Percentiles rank a stretch among this genome's conserved stretches.
Evolutionary conservation across 1,284 basidiomycete species (phyloP).

Genomic region (Heterobasidion parviporum): DNA sequence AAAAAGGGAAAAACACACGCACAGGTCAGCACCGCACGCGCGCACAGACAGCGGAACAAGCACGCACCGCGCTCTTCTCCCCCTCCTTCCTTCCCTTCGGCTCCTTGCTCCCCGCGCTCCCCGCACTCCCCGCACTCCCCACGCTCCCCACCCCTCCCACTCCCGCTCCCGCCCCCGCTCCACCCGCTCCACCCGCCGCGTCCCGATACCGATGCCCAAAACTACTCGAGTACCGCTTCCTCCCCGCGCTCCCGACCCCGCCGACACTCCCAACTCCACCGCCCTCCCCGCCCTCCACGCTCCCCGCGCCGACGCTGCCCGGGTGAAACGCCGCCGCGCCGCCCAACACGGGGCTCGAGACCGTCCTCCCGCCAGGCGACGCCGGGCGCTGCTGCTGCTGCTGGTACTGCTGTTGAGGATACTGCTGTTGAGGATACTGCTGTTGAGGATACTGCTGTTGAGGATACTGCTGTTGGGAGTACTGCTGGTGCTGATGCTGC

Average conservation of each 20-base stretch:
- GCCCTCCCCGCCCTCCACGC: not conserved
- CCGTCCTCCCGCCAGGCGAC: too few species aligned
- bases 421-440: too few species aligned
- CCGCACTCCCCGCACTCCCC: constrained; percentile 29
- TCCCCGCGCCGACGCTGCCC: not conserved
- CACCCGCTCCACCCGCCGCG: constrained; percentile 25
- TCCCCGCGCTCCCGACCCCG: constrained; percentile 15
- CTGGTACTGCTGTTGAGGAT: too few species aligned
- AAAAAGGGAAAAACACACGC: not conserved
- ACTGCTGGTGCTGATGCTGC: too few species aligned
- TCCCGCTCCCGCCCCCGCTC: constrained; percentile 30
- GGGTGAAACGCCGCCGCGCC: too few species aligned
- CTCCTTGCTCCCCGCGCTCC: constrained; percentile 31
- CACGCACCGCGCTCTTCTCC: constrained; percentile 25
- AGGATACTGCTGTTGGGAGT: too few species aligned
- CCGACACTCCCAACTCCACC: constrained; percentile 12
- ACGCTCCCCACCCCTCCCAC: constrained; percentile 30
- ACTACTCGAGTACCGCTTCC: constrained; percentile 48
- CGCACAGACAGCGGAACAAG: not conserved
- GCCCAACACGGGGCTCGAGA: too few species aligned
- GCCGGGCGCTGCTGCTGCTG: constrained; percentile 17
- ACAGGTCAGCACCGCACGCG: not conserved
- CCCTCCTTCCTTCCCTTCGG: constrained; percentile 25
- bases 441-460: too few species aligned
- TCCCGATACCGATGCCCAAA: constrained; percentile 59